Conservation (phyloP, 495 filamentous ascomycete genomes). For the Apiosordaria backusii region DNA sequence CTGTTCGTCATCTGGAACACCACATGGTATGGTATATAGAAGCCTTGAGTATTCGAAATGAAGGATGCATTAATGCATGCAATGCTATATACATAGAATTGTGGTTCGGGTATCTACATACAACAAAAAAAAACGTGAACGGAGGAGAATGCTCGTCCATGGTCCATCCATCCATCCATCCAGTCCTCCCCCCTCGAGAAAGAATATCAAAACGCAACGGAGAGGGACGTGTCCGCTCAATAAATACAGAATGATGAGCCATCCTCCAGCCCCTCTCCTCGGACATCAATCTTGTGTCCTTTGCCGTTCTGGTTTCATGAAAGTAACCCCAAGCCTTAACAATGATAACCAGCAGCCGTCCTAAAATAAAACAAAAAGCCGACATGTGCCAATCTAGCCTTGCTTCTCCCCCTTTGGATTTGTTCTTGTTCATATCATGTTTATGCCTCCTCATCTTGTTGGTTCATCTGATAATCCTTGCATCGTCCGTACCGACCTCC, state of each 20-base stretch:
- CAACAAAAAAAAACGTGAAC: slow-evolving; percentile 1
- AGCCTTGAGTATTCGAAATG: neutral
- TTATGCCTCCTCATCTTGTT: neutral
- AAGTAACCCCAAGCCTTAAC: neutral
- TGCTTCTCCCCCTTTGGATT: slow-evolving; percentile 8
- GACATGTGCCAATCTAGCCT: neutral
- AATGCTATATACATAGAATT: slow-evolving; percentile 6
- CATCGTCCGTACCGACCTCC: slow-evolving; percentile 18
- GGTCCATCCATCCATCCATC: neutral
- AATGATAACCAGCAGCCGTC: neutral
- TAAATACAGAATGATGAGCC: neutral
- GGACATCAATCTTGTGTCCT: neutral
- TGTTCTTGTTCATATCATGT: slow-evolving; percentile 7
- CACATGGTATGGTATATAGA: neutral
- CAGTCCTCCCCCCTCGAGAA: neutral
- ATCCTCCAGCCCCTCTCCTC: neutral
- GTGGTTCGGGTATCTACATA: slow-evolving; percentile 16
- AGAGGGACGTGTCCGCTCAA: neutral
- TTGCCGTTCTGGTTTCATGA: neutral
- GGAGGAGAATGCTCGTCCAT: slow-evolving; percentile 3
- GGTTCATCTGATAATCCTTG: neutral
- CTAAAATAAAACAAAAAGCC: neutral
- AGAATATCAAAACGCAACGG: neutral
- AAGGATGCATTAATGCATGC: neutral
- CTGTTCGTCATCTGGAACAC: neutral